A percentile compares a stretch with the other conserved stretches of the same genome.
Conservation (phyloP, 768 basidiomycete species). For the Pseudohyphozyma bogoriensis region DNA sequence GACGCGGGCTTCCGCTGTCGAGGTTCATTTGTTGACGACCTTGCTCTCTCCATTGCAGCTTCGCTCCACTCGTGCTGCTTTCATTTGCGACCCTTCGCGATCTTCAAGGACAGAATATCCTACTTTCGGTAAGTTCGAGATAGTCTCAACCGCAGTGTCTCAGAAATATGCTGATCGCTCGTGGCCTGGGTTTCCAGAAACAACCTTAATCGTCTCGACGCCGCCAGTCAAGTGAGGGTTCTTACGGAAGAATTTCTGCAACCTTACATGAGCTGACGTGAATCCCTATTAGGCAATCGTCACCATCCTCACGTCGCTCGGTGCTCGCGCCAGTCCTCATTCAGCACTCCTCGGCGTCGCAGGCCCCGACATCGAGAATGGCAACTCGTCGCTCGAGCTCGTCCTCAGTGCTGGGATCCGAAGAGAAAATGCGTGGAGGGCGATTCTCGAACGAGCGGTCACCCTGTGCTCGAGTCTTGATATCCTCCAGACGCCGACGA, state of each 20-base stretch:
- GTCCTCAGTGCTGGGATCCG: slow-evolving; percentile 17
- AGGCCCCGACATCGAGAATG: slow-evolving; percentile 25
- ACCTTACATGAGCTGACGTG: not conserved
- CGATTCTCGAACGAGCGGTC: slow-evolving; percentile 22
- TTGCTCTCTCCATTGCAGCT: not conserved
- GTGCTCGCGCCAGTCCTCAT: slow-evolving; percentile 23
- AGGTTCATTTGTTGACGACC: too few species aligned
- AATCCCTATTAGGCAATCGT: slow-evolving; percentile 9
- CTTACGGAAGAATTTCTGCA: not conserved
- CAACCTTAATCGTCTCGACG: slow-evolving; percentile 14
- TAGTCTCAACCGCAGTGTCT: not conserved
- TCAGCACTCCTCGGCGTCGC: slow-evolving; percentile 24
- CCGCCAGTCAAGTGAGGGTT: slow-evolving; percentile 9
- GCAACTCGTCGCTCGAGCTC: slow-evolving; percentile 13
- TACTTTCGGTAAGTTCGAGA: not conserved
- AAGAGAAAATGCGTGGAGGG: slow-evolving; percentile 27
- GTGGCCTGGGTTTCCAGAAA: not conserved
- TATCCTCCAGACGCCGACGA: slow-evolving; percentile 16
- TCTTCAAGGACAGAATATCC: slow-evolving; percentile 1
- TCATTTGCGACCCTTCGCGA: slow-evolving; percentile 21
- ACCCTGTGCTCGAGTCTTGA: slow-evolving; percentile 14
- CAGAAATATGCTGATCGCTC: not conserved
- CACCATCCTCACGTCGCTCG: slow-evolving; percentile 21
- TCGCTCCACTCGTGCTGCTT: slow-evolving; percentile 27
- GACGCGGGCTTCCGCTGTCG: too few species aligned